A percentile compares a stretch with the other conserved stretches of the same genome.
Conservation (phyloP, 2,329 filamentous ascomycete species). For the Alternaria sp. region DNA sequence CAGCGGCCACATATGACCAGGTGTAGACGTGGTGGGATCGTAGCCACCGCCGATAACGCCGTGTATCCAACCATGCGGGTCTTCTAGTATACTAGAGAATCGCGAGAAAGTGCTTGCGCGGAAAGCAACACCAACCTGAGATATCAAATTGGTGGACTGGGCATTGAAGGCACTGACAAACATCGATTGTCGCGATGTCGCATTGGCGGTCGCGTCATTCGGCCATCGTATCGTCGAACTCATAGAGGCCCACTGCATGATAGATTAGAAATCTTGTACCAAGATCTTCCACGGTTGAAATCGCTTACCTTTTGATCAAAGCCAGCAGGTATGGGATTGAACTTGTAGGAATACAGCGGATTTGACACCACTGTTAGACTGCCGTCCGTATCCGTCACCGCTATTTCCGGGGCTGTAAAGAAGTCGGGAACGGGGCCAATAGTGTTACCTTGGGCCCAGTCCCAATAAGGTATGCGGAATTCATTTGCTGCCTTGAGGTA, state of each 20-base stretch:
- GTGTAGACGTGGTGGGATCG: background rate
- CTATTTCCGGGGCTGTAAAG: conserved; percentile 24
- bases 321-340: conserved; percentile 30
- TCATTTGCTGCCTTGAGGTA: conserved; percentile 34
- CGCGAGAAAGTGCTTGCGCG: conserved; percentile 12
- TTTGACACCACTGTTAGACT: conserved; percentile 26
- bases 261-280: background rate
- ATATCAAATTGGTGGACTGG: conserved; percentile 48
- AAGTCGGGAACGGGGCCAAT: conserved; percentile 32
- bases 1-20: conserved; percentile 75
- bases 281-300: too few relatives aligned
- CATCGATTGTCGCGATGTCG: conserved; percentile 21
- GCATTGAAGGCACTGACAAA: conserved; percentile 19
- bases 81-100: conserved; percentile 46
- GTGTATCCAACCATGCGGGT: conserved; percentile 39
- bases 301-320: conserved; percentile 31
- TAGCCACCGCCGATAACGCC: conserved; percentile 54
- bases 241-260: conserved; percentile 26
- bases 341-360: conserved; percentile 38
- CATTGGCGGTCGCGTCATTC: conserved; percentile 19
- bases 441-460: conserved; percentile 36
- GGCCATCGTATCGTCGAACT: conserved; percentile 44
- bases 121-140: conserved; percentile 6
- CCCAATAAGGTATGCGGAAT: conserved; percentile 46
- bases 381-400: conserved; percentile 26